Evolutionary conservation across 208 protist genomes (phyloP).

Genomic region (Novymonas esmeraldas): DNA sequence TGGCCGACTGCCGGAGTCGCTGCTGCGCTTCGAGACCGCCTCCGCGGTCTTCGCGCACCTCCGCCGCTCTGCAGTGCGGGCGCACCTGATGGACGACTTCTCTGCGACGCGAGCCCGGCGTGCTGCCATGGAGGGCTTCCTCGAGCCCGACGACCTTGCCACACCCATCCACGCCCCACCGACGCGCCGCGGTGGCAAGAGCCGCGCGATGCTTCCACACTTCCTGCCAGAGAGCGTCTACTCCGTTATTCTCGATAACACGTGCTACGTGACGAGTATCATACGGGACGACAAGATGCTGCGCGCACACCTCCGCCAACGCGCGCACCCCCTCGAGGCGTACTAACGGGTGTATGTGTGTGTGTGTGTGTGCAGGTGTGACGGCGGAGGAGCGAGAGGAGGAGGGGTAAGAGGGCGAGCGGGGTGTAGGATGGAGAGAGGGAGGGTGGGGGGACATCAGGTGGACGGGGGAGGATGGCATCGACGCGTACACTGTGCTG

Average conservation of each 20-base stretch:
- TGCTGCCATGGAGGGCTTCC: neutral
- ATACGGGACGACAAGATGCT: constrained; percentile 52
- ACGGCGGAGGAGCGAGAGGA: no score
- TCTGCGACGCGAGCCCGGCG: constrained; percentile 12
- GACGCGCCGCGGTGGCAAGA: neutral
- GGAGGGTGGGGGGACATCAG: no score
- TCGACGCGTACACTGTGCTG: no score
- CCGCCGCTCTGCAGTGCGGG: constrained; percentile 23
- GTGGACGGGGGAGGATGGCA: no score
- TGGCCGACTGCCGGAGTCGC: constrained; percentile 57
- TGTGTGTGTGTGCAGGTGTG: neutral
- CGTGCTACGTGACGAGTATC: constrained; percentile 65
- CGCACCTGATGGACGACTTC: constrained; percentile 27
- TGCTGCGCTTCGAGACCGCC: constrained; percentile 52
- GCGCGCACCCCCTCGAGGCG: constrained; percentile 23
- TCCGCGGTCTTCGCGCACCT: constrained; percentile 29
- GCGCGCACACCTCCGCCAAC: constrained; percentile 45
- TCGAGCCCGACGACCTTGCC: neutral
- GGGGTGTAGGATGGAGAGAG: no score
- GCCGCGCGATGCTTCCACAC: constrained; percentile 17
- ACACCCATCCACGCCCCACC: neutral
- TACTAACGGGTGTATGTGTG: constrained; percentile 33
- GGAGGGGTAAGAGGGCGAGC: no score
- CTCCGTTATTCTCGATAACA: constrained; percentile 59
- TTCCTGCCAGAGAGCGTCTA: constrained; percentile 45